Evolutionary conservation across 2,329 filamentous ascomycete species (phyloP).

Genomic region (Cryphonectria radicalis): DNA sequence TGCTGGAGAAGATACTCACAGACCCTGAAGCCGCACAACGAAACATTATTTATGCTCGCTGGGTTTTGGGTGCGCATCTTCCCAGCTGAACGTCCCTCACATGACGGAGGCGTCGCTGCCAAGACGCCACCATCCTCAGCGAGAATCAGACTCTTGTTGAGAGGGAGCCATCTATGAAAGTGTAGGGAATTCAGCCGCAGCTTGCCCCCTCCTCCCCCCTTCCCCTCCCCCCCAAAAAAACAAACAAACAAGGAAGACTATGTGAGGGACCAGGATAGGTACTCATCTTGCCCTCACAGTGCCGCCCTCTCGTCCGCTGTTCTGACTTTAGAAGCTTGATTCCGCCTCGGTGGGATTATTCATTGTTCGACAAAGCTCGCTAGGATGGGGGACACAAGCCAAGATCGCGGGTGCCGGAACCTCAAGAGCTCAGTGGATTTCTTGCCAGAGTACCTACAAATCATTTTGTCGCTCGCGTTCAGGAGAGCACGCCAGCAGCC

Average conservation of each 20-base stretch:
- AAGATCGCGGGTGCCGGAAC: neutral
- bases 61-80: neutral
- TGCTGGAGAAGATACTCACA: neutral
- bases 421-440: neutral
- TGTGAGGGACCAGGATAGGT: neutral
- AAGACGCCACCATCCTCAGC: neutral
- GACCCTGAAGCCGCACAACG: neutral
- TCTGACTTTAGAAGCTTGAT: neutral
- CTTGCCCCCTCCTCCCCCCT: neutral
- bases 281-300: neutral
- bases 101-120: neutral
- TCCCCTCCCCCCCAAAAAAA: too few species aligned
- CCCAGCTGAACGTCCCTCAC: neutral
- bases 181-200: neutral
- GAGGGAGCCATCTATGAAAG: neutral
- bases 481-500: neutral
- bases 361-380: neutral
- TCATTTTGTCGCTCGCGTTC: neutral
- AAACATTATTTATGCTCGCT: neutral
- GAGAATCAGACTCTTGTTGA: neutral
- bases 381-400: neutral
- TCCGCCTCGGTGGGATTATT: neutral
- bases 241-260: too few species aligned
- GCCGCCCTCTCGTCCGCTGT: neutral
- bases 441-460: neutral